A percentile compares a stretch with the other conserved stretches of the same genome.
These are phyloP conservation scores for Trichomonas tenax DNA, from an alignment of 208 protist genomes.

Conservation along the genomic window DNA sequence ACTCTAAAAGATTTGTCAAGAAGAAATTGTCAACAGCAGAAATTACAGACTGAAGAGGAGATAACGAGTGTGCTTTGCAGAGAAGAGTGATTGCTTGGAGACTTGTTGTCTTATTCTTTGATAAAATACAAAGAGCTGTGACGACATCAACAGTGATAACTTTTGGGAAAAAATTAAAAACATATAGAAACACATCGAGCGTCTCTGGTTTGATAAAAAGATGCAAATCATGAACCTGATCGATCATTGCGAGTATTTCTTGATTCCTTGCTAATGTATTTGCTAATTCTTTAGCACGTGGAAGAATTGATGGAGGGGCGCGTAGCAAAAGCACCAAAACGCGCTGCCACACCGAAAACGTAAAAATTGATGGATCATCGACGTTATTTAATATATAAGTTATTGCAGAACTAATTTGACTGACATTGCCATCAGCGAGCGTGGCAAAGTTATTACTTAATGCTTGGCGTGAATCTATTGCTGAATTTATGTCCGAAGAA, in stretches of 20 bases:
- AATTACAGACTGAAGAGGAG: too few species aligned
- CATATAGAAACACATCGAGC: background rate
- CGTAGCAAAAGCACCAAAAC: background rate
- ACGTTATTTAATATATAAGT: background rate
- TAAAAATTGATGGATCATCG: background rate
- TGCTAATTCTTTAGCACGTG: background rate
- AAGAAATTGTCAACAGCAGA: background rate
- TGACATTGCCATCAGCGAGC: background rate
- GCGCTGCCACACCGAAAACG: background rate
- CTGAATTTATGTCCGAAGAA: background rate
- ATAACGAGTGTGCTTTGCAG: too few species aligned
- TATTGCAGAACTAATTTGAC: background rate
- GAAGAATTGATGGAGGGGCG: background rate
- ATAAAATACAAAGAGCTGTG: background rate
- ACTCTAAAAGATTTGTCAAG: background rate
- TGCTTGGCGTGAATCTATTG: background rate
- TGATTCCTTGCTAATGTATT: background rate
- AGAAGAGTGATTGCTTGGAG: background rate
- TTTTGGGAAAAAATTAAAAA: slow-evolving; percentile 1
- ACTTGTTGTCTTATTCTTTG: background rate
- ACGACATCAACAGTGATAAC: background rate
- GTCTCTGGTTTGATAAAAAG: background rate
- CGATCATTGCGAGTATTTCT: background rate
- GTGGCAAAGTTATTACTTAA: background rate
- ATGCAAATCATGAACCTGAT: background rate